Base-by-base conservation (phyloP, 129 eudicot genomes). In the Gnaphalium uliginosum region DNA sequence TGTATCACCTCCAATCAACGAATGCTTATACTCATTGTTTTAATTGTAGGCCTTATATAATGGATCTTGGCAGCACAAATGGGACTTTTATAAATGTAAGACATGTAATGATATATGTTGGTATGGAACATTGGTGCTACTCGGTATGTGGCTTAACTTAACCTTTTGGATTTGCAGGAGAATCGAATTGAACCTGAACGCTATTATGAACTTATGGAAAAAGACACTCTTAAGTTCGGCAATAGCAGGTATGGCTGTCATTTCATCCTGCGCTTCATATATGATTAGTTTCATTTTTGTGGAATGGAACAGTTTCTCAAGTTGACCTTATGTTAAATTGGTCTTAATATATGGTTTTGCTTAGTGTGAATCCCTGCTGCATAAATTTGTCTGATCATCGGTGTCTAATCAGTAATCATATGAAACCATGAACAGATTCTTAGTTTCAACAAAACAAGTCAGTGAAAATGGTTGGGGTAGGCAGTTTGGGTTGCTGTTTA, bases 1-100 rank as follows among this genome's bases (percentile, higher is more conserved):
- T 26, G 68, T 62, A 24, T 62, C 68, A 62, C 46, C 19, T 62
- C 27, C 43, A 30, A 8, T 29, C 8, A 35, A 64, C 43, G 50
- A 43, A 39, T 68, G 75, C 37, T 43, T 46, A n/a, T 32, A 22
- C 62, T 77, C 69, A 18, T 62, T 66, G 61, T 83, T 26, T 30
- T 67, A 26, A 51, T 64, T 61, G 48, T 33, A 94, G 98, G 91
- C 98, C 98, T 63, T 94, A 94, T 77, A 69, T 94, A 72, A 94
- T 94, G 98, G 98, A 94, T 85, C 93, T 94, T 66, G 98, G 98
- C 76, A 94, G 98, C 88, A 94, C 98, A 37, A 94, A 94, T 53
- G 92, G 95, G 61, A 94, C 98, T 60, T 94, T 87, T 76, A 71
- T 93, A 51, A 93, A 93, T 67, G 98, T 94, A 84, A 84, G 96